Base-by-base conservation (phyloP, 2,329 filamentous ascomycete genomes). In the Colletotrichum falcatum region DNA sequence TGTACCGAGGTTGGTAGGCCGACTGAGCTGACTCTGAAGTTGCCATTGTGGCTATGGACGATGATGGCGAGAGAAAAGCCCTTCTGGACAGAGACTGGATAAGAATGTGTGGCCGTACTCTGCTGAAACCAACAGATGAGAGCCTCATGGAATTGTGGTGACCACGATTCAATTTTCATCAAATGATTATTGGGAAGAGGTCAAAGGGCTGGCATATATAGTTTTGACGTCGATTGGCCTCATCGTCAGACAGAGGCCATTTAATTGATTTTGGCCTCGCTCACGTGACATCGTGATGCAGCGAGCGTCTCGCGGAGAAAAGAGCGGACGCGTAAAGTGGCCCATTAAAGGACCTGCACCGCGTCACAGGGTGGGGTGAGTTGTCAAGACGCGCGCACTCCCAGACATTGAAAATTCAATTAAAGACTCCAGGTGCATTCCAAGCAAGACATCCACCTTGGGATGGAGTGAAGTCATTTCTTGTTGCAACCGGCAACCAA, bases 1-100 rank as follows among this genome's bases (percentile, higher is more conserved):
- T 86, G 75, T 90, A 91, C 76, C 88, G 83, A 14, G 88, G 87
- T 61, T 79, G 81, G 73, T 84, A 84, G 61, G 72, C 61, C 33
- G 77, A 60, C 33, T 70, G 73, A 37, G 54, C 53, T 18, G 58
- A n/a, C 37, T 56, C 66, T 49, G 46, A 37, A 46, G 65, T 28
- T 51, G 69, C 48, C 69, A 71, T 71, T 49, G 54, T 65, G 33
- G 42, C 28, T 37, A 59, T 49, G 42, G 23, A 18, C 8, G 65
- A 42, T 33, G 65, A 42, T 23, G 65, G 59, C 12, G 48, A 37
- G n/a, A 55, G 30, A 51, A 49, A 68, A 39, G 30, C 33, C 30
- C 51, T 65, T 48, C 46, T 55, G 20, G 33, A 46, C 58, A 68
- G 14, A 23, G 58, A 23, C 37, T 56, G 37, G 14, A 63, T 58